These are phyloP conservation scores for Exophiala aquamarina DNA, from an alignment of 2,329 filamentous ascomycete genomes.

Conservation along the genomic window DNA sequence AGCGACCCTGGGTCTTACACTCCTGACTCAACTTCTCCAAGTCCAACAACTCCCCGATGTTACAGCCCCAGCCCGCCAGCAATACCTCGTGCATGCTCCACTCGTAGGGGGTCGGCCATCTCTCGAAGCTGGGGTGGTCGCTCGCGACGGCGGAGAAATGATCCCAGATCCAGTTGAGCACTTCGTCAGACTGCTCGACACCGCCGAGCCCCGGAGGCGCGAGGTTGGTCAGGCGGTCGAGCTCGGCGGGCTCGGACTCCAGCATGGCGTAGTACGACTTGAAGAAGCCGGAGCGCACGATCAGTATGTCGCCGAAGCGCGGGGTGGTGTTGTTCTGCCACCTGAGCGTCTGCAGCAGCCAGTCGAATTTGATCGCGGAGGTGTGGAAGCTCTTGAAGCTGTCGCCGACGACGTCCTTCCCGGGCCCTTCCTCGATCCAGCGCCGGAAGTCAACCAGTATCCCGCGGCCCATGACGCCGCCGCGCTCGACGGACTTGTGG, in stretches of 20 bases:
- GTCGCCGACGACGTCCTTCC: slow-evolving; percentile 11
- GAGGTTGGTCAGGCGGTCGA: slow-evolving; percentile 21
- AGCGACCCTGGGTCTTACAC: slow-evolving; percentile 38
- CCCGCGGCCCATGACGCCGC: slow-evolving; percentile 47
- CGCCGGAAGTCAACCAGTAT: slow-evolving; percentile 48
- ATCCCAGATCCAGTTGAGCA: slow-evolving; percentile 38
- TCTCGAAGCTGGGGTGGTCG: slow-evolving; percentile 36
- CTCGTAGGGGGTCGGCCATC: slow-evolving; percentile 26
- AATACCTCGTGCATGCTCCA: slow-evolving; percentile 31
- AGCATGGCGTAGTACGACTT: slow-evolving; percentile 24
- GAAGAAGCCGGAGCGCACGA: slow-evolving; percentile 33
- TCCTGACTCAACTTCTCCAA: slow-evolving; percentile 41
- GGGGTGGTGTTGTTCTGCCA: slow-evolving; percentile 27
- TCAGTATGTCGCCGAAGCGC: slow-evolving; percentile 30
- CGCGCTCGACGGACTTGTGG: slow-evolving; percentile 37
- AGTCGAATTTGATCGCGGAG: slow-evolving; percentile 31
- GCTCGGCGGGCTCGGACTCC: slow-evolving; percentile 18
- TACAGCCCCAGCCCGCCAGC: slow-evolving; percentile 33
- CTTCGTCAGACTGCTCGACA: slow-evolving; percentile 35
- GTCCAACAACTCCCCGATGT: slow-evolving; percentile 37
- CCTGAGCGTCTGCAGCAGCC: slow-evolving; percentile 26
- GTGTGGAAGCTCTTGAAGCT: slow-evolving; percentile 37
- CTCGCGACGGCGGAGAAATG: slow-evolving; percentile 36
- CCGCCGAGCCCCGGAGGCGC: slow-evolving; percentile 27
- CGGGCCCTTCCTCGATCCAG: slow-evolving; percentile 40